Conservation (phyloP, 306 rosid genomes). For the Corylus americana region DNA sequence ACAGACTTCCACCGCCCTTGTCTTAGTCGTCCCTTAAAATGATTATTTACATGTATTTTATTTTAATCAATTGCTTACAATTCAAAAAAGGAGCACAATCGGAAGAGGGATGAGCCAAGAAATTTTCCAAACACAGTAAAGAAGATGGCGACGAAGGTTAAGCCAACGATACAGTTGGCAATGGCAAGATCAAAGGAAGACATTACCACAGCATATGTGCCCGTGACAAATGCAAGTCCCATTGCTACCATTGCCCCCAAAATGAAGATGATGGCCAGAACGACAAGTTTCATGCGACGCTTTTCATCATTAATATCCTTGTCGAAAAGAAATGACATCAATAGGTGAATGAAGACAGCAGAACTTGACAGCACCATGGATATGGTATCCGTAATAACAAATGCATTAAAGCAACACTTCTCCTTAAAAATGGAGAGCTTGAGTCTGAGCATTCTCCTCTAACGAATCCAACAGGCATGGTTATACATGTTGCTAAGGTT, state of each 20-base stretch:
- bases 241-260: background rate
- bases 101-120: too few species aligned
- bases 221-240: background rate
- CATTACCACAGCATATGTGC: background rate
- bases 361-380: background rate
- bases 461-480: conserved; percentile 6
- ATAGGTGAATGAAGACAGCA: background rate
- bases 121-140: background rate
- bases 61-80: too few species aligned
- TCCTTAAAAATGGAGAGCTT: background rate
- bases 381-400: background rate
- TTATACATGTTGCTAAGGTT: background rate
- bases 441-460: background rate
- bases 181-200: background rate
- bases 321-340: background rate
- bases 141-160: background rate
- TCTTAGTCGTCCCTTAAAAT: too few species aligned
- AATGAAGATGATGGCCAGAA: background rate
- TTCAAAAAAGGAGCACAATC: too few species aligned
- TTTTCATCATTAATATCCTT: too few species aligned
- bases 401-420: background rate
- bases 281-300: too few species aligned
- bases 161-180: background rate
- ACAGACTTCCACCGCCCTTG: too few species aligned
- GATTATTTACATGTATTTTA: too few species aligned